These are phyloP conservation scores for Leucaena leucocephala DNA, from an alignment of 306 rosid species.

Conservation along the genomic window DNA sequence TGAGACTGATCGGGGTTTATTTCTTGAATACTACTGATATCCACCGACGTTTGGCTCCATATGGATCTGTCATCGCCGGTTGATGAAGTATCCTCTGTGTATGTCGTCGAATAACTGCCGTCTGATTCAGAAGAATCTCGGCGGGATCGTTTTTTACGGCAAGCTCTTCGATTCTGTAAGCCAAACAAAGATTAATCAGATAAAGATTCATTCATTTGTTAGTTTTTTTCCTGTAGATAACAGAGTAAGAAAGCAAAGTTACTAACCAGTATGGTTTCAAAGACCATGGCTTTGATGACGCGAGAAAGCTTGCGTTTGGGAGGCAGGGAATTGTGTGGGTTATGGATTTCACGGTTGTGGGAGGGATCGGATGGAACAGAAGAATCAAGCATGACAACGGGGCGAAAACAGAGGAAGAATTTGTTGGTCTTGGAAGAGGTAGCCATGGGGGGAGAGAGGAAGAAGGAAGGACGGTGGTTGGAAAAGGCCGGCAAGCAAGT, in stretches of 20 bases:
- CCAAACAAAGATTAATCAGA: not conserved
- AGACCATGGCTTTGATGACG: slow-evolving; percentile 55
- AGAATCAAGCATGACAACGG: slow-evolving; percentile 51
- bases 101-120: slow-evolving; percentile 28
- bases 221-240: no score
- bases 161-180: slow-evolving; percentile 54
- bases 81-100: slow-evolving; percentile 9
- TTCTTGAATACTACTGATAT: slow-evolving; percentile 15
- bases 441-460: slow-evolving; percentile 40
- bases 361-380: not conserved
- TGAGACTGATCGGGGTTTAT: slow-evolving; percentile 18
- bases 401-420: slow-evolving; percentile 72
- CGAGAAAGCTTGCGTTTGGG: slow-evolving; percentile 51
- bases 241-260: not conserved
- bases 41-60: not conserved
- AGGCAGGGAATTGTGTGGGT: slow-evolving; percentile 20
- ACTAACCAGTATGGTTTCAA: slow-evolving; percentile 69
- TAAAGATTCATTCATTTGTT: not conserved
- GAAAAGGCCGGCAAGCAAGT: not conserved
- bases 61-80: slow-evolving; percentile 19
- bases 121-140: slow-evolving; percentile 42
- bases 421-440: slow-evolving; percentile 51
- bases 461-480: not conserved
- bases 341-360: not conserved
- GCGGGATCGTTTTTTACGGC: slow-evolving; percentile 31